These are phyloP conservation scores for Liriodendron chinense DNA, from an alignment of 164 flowering plant species.

Conservation along the genomic window DNA sequence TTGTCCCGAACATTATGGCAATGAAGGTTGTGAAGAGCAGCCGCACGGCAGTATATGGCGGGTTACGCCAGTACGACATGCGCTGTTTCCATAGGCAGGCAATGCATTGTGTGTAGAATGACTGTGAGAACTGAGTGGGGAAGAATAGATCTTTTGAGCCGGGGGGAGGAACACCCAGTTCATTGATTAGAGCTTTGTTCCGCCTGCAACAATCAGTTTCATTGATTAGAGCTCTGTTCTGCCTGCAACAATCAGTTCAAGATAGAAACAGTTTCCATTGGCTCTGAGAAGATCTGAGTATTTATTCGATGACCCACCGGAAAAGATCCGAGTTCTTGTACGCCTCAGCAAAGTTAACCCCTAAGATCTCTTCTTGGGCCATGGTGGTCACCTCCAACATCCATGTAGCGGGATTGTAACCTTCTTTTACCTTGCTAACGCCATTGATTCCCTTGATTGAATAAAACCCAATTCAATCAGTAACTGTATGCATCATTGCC, in stretches of 20 bases:
- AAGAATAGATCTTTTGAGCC: constrained; percentile 40
- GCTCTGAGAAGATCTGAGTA: background rate
- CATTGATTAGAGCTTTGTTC: constrained; percentile 42
- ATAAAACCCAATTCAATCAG: constrained; percentile 1
- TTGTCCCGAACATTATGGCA: constrained; percentile 45
- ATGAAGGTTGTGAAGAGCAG: constrained; percentile 39
- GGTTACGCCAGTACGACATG: constrained; percentile 50
- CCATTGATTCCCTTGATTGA: constrained; percentile 32
- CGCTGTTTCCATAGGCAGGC: constrained; percentile 59
- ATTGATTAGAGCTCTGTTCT: constrained; percentile 41
- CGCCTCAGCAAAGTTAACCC: constrained; percentile 25
- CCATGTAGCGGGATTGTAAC: constrained; percentile 53
- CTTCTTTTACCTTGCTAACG: constrained; percentile 33
- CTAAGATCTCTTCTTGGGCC: constrained; percentile 32
- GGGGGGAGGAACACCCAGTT: constrained; percentile 35
- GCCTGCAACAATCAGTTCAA: constrained; percentile 27
- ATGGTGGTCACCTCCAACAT: constrained; percentile 37
- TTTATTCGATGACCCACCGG: constrained; percentile 12
- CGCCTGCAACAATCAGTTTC: constrained; percentile 37
- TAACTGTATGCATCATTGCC: background rate
- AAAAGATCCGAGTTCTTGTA: constrained; percentile 37
- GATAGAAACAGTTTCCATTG: background rate
- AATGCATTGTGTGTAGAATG: constrained; percentile 39
- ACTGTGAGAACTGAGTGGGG: constrained; percentile 36
- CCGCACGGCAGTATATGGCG: constrained; percentile 46